These are phyloP conservation scores for Fraxinus baroniana DNA, from an alignment of 305 asterid genomes.

Conservation along the genomic window DNA sequence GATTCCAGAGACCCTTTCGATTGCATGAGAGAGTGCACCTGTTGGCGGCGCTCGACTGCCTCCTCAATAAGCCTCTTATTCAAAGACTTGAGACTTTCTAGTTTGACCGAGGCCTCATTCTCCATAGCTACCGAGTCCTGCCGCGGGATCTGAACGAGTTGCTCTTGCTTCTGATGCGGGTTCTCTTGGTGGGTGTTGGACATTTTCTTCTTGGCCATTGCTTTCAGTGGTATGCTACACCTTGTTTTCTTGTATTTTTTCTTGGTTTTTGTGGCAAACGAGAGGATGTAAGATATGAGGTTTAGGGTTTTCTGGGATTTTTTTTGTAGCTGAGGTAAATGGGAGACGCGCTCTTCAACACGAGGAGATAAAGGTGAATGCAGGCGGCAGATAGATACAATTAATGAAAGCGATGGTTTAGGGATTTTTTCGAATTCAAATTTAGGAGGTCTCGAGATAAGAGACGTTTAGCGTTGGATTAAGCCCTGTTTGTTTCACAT, in stretches of 20 bases:
- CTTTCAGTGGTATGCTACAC: not conserved
- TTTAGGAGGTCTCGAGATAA: constrained; percentile 32
- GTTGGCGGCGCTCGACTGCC: too few relatives aligned
- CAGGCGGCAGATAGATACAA: not conserved
- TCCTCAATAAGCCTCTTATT: too few relatives aligned
- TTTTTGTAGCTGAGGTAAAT: constrained; percentile 22
- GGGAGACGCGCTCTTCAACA: constrained; percentile 14
- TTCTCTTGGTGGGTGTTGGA: constrained; percentile 32
- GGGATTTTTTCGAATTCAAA: constrained; percentile 37
- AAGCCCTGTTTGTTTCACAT: too few relatives aligned
- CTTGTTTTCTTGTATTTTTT: not conserved
- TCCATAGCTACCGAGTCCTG: not conserved
- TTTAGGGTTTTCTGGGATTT: constrained; percentile 25
- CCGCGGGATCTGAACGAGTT: constrained; percentile 19
- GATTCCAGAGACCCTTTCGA: too few relatives aligned
- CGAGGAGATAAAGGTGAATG: constrained; percentile 13
- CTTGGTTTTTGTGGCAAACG: not conserved
- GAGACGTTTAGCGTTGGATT: not conserved
- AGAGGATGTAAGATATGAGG: constrained; percentile 29
- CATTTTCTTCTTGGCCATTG: constrained; percentile 66
- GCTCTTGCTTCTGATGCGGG: constrained; percentile 28
- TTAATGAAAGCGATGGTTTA: constrained; percentile 15
- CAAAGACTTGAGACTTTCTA: too few relatives aligned
- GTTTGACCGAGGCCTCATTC: too few relatives aligned
- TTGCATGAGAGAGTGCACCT: too few relatives aligned